Percentiles rank a stretch among this genome's conserved stretches.
These are phyloP conservation scores for Astrocystis sublimbata DNA, from an alignment of 495 filamentous ascomycete genomes.

Conservation along the genomic window DNA sequence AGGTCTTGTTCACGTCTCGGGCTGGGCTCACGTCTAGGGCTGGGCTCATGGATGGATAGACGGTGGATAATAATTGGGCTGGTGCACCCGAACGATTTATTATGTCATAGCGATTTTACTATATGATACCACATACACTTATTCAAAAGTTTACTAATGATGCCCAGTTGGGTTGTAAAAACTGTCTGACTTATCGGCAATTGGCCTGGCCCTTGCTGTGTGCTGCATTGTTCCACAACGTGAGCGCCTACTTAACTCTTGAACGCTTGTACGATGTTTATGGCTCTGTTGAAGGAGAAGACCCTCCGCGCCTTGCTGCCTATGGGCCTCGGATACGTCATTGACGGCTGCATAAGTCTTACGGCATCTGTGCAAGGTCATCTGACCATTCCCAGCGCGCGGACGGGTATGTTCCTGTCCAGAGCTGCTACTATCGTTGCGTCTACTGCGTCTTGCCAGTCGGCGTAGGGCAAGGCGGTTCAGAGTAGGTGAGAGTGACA, in stretches of 20 bases:
- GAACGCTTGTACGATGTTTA: not conserved
- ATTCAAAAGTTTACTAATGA: not conserved
- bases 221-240: not conserved
- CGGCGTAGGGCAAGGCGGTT: constrained; percentile 12
- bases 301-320: not conserved
- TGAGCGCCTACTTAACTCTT: not conserved
- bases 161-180: not conserved
- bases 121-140: constrained; percentile 8
- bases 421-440: not conserved
- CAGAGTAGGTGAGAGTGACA: constrained; percentile 14
- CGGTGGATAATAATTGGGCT: not conserved
- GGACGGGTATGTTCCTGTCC: constrained; percentile 13
- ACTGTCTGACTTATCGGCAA: not conserved
- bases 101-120: too few relatives aligned
- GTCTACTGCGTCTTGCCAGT: not conserved
- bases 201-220: not conserved
- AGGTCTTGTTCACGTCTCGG: not conserved
- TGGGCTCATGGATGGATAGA: not conserved
- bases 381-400: not conserved
- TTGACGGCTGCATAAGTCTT: constrained; percentile 23
- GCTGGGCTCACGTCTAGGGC: not conserved
- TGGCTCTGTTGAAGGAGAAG: not conserved
- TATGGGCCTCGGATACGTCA: not conserved
- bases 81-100: constrained; percentile 1
- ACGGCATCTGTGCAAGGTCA: constrained; percentile 26